These are phyloP conservation scores for Pseudomassariella vexata DNA, from an alignment of 2,329 filamentous ascomycete species.

Conservation along the genomic window DNA sequence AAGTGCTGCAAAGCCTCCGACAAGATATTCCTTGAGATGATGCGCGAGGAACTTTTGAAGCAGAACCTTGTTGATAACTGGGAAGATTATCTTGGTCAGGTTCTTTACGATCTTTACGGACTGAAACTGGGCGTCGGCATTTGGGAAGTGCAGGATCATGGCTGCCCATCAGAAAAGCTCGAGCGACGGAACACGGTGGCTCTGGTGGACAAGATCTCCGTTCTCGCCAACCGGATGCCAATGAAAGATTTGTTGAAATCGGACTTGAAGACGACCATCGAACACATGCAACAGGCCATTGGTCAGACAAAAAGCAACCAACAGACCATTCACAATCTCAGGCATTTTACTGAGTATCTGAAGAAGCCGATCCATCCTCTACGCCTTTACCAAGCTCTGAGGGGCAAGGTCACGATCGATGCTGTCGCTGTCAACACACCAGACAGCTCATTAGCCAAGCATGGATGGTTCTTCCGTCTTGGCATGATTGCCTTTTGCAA, in stretches of 20 bases:
- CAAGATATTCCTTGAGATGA: constrained; percentile 82
- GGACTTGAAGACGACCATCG: constrained; percentile 82
- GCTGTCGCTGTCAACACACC: constrained; percentile 62
- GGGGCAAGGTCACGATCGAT: constrained; percentile 70
- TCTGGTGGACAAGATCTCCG: constrained; percentile 77
- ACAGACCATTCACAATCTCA: constrained; percentile 80
- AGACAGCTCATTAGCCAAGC: constrained; percentile 67
- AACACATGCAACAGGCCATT: constrained; percentile 86
- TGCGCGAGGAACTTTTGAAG: constrained; percentile 77
- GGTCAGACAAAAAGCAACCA: constrained; percentile 72
- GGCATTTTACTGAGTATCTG: constrained; percentile 74
- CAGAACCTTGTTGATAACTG: constrained; percentile 73
- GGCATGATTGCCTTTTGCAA: constrained; percentile 85
- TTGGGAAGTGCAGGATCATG: constrained; percentile 70
- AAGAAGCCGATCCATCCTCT: constrained; percentile 80
- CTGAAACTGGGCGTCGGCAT: constrained; percentile 67
- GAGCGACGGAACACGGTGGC: constrained; percentile 76
- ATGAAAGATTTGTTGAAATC: constrained; percentile 91
- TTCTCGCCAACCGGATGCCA: constrained; percentile 74
- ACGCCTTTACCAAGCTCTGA: constrained; percentile 72
- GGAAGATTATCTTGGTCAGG: constrained; percentile 81
- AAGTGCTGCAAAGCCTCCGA: constrained; percentile 80
- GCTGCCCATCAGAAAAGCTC: constrained; percentile 69
- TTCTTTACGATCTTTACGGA: constrained; percentile 77
- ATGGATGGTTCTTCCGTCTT: constrained; percentile 88